Conservation (phyloP, 2,329 filamentous ascomycete species). For the Fusarium abutilonis region DNA sequence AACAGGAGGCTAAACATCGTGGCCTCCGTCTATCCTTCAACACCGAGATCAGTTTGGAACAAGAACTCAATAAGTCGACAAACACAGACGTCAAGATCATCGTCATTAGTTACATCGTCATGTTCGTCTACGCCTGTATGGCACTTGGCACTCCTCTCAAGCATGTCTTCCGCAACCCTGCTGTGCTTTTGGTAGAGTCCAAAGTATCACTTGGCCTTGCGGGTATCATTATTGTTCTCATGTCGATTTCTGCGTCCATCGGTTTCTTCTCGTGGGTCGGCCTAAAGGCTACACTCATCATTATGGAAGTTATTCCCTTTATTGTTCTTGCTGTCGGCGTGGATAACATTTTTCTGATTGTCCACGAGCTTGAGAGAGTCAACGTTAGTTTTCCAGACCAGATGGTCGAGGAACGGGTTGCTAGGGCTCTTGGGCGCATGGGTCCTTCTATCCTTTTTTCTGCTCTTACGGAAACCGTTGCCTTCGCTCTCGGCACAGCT, state of each 20-base stretch:
- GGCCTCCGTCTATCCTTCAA: slow-evolving; percentile 92
- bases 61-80: slow-evolving; percentile 96
- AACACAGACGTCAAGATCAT: slow-evolving; percentile 99
- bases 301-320: slow-evolving; percentile 98
- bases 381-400: slow-evolving; percentile 92
- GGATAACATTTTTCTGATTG: slow-evolving; percentile 98
- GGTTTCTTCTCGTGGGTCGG: slow-evolving; percentile 92
- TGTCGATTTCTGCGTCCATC: slow-evolving; percentile 96
- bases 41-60: slow-evolving; percentile 92
- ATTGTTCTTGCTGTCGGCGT: slow-evolving; percentile 96
- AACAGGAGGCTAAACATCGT: slow-evolving; percentile 78
- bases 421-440: slow-evolving; percentile 91
- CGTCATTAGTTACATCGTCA: slow-evolving; percentile 95
- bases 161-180: slow-evolving; percentile 82
- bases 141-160: slow-evolving; percentile 86
- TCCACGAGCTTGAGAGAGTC: slow-evolving; percentile 96
- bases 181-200: slow-evolving; percentile 88
- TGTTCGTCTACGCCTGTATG: slow-evolving; percentile 97
- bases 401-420: slow-evolving; percentile 84
- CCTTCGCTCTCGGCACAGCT: slow-evolving; percentile 90
- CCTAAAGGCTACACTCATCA: slow-evolving; percentile 95
- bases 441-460: slow-evolving; percentile 96
- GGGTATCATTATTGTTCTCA: slow-evolving; percentile 93
- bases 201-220: slow-evolving; percentile 96
- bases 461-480: slow-evolving; percentile 91